phyloP scores from a whole-genome alignment of 306 rosid genomes.

The Purshia tridentata region DNA sequence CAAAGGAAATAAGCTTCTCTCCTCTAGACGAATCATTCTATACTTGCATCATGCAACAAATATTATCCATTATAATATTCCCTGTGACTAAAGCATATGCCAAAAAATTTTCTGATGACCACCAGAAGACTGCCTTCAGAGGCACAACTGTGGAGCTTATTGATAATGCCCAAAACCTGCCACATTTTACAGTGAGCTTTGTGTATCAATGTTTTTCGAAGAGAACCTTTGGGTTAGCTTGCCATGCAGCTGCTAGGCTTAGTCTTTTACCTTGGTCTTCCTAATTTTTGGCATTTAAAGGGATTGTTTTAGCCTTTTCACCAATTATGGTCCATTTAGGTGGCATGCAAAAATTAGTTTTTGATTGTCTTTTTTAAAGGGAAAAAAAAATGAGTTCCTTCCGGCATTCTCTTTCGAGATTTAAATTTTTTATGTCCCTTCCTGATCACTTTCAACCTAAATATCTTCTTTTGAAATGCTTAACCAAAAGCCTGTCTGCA shows the following conservation, averaged over 20 bases:
- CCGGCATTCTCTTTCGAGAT: not conserved
- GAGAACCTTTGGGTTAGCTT: not conserved
- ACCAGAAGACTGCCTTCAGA: not conserved
- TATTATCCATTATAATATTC: not conserved
- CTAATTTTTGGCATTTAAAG: not conserved
- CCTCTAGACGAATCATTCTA: not conserved
- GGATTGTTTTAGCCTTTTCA: not conserved
- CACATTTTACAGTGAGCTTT: too few relatives aligned
- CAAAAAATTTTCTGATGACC: not conserved
- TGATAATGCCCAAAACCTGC: not conserved
- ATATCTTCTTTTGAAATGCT: not conserved
- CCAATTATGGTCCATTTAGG: not conserved
- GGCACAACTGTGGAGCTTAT: not conserved
- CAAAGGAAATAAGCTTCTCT: not conserved
- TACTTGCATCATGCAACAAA: not conserved
- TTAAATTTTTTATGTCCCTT: not conserved
- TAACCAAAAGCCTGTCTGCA: conserved; percentile 23
- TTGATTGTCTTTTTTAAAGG: too few relatives aligned
- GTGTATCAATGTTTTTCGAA: too few relatives aligned
- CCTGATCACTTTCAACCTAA: conserved; percentile 10
- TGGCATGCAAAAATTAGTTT: not conserved
- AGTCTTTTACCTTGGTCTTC: not conserved
- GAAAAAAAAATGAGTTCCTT: too few relatives aligned
- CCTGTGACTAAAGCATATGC: not conserved
- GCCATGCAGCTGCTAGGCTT: not conserved